Evolutionary conservation across 2,329 filamentous ascomycete genomes (phyloP).

Genomic region (Fusarium brevicatenulatum): DNA sequence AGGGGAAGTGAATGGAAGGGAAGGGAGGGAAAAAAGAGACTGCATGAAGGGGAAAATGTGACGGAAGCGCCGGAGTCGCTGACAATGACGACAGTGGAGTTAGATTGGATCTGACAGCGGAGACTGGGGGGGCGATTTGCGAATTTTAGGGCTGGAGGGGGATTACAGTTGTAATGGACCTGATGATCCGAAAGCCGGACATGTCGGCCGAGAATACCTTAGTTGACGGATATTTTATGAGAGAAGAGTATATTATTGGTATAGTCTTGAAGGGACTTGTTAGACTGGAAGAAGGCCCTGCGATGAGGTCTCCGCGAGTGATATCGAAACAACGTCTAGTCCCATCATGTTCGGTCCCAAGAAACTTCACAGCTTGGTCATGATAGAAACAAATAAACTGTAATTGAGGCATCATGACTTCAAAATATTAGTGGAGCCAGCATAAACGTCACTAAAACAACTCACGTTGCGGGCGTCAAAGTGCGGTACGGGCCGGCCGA

Average conservation of each 20-base stretch:
- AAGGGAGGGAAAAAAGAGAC: conserved; percentile 6
- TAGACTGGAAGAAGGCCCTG: no score
- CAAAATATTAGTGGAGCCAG: background rate
- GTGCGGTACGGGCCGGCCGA: conserved; percentile 31
- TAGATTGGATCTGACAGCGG: conserved; percentile 27
- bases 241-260: no score
- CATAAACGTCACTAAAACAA: background rate
- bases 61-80: conserved; percentile 41
- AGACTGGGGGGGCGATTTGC: conserved; percentile 4
- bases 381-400: background rate
- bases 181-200: conserved; percentile 9
- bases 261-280: no score
- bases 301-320: background rate
- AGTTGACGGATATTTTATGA: background rate
- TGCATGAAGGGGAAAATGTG: conserved; percentile 21
- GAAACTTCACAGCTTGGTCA: background rate
- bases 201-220: conserved; percentile 29
- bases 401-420: background rate
- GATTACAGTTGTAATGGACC: conserved; percentile 10
- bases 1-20: background rate
- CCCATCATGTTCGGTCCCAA: background rate
- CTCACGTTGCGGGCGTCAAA: background rate
- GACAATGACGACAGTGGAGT: conserved; percentile 27
- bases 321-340: background rate
- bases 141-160: conserved; percentile 21